Evolutionary conservation across 1,284 basidiomycete species (phyloP), one percentile per base, ranked within the genome.

Genomic region (Malassezia cuniculi): DNA sequence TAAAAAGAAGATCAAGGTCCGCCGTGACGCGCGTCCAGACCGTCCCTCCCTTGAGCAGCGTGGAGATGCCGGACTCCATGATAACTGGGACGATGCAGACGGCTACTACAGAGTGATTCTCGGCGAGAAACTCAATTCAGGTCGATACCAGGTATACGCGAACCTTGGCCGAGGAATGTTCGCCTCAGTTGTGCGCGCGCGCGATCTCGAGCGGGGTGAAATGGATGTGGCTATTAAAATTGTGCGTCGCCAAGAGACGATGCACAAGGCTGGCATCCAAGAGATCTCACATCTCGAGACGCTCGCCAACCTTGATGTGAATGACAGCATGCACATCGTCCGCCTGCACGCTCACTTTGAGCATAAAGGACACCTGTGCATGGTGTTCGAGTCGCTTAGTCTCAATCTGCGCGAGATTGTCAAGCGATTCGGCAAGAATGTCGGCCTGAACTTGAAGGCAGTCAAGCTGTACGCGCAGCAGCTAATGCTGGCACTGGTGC

Each of bases 361-460:
- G 68, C 87, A 95, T 68, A 79, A 86, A 28, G 89, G 90, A 0
- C 93, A 99, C 69, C 71, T 95, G 5, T 97, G 90, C 61, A 75
- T 99, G 37, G 93, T 99, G 6, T 97, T 95, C 49, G 93, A 99
- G 69, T 81, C 78, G 26, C 36, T 35, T 9, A 52, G 86, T 60
- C 93, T 97, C 85, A 97, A 99, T 64, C 74, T 99, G 18, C 82
- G 93, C 48, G 90, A 97, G 46, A 85, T 97, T 15, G 82, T 97
- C 41, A 95, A 95, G 68, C 79, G 87, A n/a, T 97, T 95, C 66
- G 93, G 93, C 38, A 95, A 95, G 68, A 87, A 97, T 56, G 81
- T 99, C 35, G 93, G 93, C 5, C 73, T 99, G 30, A 95, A 95
- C 63, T 81, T 95, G 66, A 78, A 81, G 52, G 93, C 93, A 21